Percentiles rank a stretch among this genome's conserved stretches.
Evolutionary conservation across 495 filamentous ascomycete species (phyloP).

Genomic region (Lasiosphaeriaceae sp.): DNA sequence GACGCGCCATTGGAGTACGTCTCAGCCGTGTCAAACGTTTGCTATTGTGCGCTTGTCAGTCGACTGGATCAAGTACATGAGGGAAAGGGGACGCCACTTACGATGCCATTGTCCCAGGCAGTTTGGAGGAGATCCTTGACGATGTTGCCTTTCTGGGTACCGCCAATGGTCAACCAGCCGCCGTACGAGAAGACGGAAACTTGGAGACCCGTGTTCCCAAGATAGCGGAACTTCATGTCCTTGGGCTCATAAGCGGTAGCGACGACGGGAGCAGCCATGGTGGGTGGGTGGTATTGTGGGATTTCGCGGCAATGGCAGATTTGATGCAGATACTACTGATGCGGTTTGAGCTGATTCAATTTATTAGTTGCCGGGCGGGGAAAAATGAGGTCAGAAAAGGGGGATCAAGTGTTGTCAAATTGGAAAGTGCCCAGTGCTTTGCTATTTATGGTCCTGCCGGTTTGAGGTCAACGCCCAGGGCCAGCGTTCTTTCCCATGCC

Average conservation of each 20-base stretch:
- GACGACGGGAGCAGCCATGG: conserved; percentile 27
- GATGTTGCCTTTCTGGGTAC: conserved; percentile 40
- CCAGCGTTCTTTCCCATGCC: conserved; percentile 5
- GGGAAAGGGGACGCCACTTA: conserved; percentile 16
- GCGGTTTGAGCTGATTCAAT: too few species aligned
- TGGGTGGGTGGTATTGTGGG: too few species aligned
- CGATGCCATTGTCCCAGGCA: conserved; percentile 53
- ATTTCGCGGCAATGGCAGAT: too few species aligned
- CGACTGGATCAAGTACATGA: background rate
- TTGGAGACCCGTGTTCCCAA: conserved; percentile 65
- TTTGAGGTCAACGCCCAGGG: background rate
- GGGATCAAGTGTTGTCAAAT: background rate
- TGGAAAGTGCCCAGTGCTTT: too few species aligned
- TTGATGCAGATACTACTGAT: too few species aligned
- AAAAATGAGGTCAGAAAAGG: conserved; percentile 9
- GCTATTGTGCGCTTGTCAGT: conserved; percentile 14
- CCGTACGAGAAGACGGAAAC: conserved; percentile 65
- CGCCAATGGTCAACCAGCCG: conserved; percentile 51
- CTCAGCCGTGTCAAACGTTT: conserved; percentile 62
- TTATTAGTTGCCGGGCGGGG: conserved; percentile 11
- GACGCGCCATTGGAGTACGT: conserved; percentile 62
- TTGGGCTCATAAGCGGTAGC: conserved; percentile 45
- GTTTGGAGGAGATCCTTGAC: conserved; percentile 41
- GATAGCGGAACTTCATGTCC: conserved; percentile 64
- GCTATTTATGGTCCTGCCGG: background rate